phyloP scores from a whole-genome alignment of 208 protist genomes.

The Leishmania major region DNA sequence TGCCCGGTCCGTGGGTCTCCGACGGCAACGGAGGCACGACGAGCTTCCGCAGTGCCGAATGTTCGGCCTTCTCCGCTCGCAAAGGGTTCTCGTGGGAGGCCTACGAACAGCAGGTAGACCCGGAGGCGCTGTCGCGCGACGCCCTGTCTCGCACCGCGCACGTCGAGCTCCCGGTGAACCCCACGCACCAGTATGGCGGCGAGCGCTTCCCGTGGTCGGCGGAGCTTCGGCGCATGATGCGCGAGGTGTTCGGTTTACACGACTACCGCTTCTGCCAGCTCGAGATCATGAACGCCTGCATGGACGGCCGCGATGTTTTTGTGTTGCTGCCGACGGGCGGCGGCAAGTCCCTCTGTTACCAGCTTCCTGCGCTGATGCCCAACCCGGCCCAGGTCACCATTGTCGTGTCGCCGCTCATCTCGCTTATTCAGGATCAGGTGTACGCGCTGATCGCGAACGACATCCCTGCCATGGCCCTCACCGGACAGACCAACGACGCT shows the following conservation, averaged over 20 bases:
- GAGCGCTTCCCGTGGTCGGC: slow-evolving; percentile 82
- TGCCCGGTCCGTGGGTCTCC: slow-evolving; percentile 1
- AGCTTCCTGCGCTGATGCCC: slow-evolving; percentile 92
- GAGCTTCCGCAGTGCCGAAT: background rate
- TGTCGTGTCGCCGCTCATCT: slow-evolving; percentile 97
- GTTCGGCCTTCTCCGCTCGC: background rate
- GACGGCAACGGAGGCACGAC: background rate
- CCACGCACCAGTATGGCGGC: slow-evolving; percentile 59
- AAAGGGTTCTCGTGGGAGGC: slow-evolving; percentile 69
- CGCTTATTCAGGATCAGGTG: slow-evolving; percentile 97
- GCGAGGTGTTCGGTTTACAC: slow-evolving; percentile 89
- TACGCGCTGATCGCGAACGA: slow-evolving; percentile 81
- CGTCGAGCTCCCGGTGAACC: slow-evolving; percentile 74
- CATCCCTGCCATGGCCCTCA: slow-evolving; percentile 81
- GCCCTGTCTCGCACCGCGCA: slow-evolving; percentile 39
- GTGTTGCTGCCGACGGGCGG: slow-evolving; percentile 95
- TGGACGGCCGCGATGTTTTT: slow-evolving; percentile 93
- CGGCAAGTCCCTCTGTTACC: slow-evolving; percentile 97
- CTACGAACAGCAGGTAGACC: slow-evolving; percentile 57
- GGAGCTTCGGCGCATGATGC: slow-evolving; percentile 87
- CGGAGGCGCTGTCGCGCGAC: slow-evolving; percentile 41
- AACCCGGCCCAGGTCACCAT: slow-evolving; percentile 86
- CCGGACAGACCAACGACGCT: slow-evolving; percentile 70
- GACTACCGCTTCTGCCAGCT: slow-evolving; percentile 93
- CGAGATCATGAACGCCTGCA: slow-evolving; percentile 95